phyloP scores from a whole-genome alignment of 495 filamentous ascomycete species.

The Hypomontagnella submonticulosa region DNA sequence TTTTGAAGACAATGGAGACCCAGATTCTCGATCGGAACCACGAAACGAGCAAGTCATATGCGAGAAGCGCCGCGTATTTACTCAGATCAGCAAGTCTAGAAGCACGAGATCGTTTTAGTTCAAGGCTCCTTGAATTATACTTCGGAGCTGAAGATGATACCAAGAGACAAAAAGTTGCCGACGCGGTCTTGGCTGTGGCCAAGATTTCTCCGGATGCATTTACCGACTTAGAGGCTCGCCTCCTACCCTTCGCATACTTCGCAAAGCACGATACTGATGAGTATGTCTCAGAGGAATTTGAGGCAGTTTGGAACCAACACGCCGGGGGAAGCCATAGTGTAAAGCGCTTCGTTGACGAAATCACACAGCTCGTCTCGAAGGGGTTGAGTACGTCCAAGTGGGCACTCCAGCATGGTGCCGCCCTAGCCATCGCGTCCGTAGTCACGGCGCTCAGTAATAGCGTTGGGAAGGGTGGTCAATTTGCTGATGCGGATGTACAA shows the following conservation, averaged over 20 bases:
- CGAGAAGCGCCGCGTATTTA: slow-evolving; percentile 85
- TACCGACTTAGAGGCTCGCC: slow-evolving; percentile 73
- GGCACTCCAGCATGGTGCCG: slow-evolving; percentile 88
- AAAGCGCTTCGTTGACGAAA: slow-evolving; percentile 84
- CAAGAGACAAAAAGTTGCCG: slow-evolving; percentile 77
- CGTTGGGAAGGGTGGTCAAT: slow-evolving; percentile 57
- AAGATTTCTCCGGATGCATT: slow-evolving; percentile 92
- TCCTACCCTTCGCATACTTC: slow-evolving; percentile 88
- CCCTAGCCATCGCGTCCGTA: slow-evolving; percentile 80
- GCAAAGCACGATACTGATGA: slow-evolving; percentile 85
- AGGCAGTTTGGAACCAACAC: slow-evolving; percentile 88
- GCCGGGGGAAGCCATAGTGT: slow-evolving; percentile 86
- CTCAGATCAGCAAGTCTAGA: slow-evolving; percentile 77
- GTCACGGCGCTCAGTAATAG: slow-evolving; percentile 66
- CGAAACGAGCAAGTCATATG: slow-evolving; percentile 87
- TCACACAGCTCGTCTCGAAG: slow-evolving; percentile 71
- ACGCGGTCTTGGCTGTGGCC: slow-evolving; percentile 79
- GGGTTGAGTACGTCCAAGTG: slow-evolving; percentile 82
- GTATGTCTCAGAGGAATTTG: slow-evolving; percentile 77
- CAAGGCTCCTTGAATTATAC: slow-evolving; percentile 76
- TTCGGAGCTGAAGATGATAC: slow-evolving; percentile 80
- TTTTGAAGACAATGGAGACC: slow-evolving; percentile 80
- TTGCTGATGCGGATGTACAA: slow-evolving; percentile 65
- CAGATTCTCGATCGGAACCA: slow-evolving; percentile 90
- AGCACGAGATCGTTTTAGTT: slow-evolving; percentile 72